phyloP scores from a whole-genome alignment of 1,284 basidiomycete genomes.

The Puccinia novopanici region DNA sequence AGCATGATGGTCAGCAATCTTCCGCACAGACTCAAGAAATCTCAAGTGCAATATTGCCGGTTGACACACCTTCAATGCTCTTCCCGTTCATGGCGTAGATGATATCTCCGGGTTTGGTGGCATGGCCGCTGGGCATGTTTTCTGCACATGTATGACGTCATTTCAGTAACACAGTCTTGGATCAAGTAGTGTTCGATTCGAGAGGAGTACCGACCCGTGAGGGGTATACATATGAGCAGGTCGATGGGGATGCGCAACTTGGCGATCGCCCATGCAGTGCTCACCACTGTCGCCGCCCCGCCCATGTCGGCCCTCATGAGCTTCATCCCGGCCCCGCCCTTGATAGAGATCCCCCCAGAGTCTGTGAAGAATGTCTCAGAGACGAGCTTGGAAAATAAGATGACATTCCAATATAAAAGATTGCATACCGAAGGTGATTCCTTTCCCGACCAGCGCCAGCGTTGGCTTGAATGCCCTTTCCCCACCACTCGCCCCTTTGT shows the following conservation, averaged over 20 bases:
- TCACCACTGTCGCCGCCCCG: conserved; percentile 77
- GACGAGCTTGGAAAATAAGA: neutral
- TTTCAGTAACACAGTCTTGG: neutral
- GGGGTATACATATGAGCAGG: conserved; percentile 36
- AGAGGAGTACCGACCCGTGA: conserved; percentile 32
- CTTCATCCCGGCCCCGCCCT: conserved; percentile 70
- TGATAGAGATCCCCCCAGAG: conserved; percentile 84
- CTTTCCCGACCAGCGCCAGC: conserved; percentile 81
- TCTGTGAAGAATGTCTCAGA: conserved; percentile 60
- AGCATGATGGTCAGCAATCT: neutral
- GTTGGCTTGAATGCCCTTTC: conserved; percentile 64
- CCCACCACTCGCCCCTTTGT: conserved; percentile 67
- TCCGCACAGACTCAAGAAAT: neutral
- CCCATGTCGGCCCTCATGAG: conserved; percentile 83
- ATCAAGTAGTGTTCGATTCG: neutral
- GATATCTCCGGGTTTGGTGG: conserved; percentile 78
- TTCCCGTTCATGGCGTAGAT: conserved; percentile 77
- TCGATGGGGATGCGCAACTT: conserved; percentile 69
- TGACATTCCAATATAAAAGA: neutral
- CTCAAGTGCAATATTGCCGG: conserved; percentile 69
- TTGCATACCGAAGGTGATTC: conserved; percentile 69
- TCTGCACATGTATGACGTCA: conserved; percentile 70
- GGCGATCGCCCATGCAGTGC: conserved; percentile 75
- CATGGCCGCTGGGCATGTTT: conserved; percentile 78
- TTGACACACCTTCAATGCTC: conserved; percentile 67